Conservation (phyloP, 345 rosid species). For the Corymbia maculata region DNA sequence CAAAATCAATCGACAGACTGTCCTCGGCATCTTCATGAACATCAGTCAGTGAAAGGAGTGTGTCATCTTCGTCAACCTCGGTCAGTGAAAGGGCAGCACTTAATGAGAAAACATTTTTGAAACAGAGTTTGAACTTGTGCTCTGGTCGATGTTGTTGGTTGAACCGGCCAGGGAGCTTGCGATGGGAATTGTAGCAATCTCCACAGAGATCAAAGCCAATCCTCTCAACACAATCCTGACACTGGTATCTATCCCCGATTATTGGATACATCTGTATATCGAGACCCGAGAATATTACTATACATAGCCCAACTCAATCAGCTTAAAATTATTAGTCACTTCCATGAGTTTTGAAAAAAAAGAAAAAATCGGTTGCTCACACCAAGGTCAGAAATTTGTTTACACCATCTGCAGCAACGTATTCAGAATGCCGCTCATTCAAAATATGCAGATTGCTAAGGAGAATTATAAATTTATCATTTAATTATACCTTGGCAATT, state of each 20-base stretch:
- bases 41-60: background rate
- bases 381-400: background rate
- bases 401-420: background rate
- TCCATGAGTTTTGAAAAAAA: background rate
- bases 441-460: background rate
- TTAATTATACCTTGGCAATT: background rate
- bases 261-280: slow-evolving; percentile 55
- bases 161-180: slow-evolving; percentile 71
- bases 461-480: background rate
- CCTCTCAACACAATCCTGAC: slow-evolving; percentile 53
- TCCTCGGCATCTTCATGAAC: slow-evolving; percentile 1
- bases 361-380: background rate
- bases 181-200: slow-evolving; percentile 51
- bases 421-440: background rate
- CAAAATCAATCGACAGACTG: background rate
- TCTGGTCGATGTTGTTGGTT: slow-evolving; percentile 86
- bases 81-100: background rate
- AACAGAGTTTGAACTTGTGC: slow-evolving; percentile 48
- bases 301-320: background rate
- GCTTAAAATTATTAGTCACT: background rate
- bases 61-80: slow-evolving; percentile 5
- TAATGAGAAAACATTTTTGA: background rate
- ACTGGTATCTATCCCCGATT: slow-evolving; percentile 62
- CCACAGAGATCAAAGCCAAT: slow-evolving; percentile 84
- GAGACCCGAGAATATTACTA: background rate